These are phyloP conservation scores for Backusella luteola DNA, from an alignment of 192 early-diverging fungal genomes.

Conservation along the genomic window DNA sequence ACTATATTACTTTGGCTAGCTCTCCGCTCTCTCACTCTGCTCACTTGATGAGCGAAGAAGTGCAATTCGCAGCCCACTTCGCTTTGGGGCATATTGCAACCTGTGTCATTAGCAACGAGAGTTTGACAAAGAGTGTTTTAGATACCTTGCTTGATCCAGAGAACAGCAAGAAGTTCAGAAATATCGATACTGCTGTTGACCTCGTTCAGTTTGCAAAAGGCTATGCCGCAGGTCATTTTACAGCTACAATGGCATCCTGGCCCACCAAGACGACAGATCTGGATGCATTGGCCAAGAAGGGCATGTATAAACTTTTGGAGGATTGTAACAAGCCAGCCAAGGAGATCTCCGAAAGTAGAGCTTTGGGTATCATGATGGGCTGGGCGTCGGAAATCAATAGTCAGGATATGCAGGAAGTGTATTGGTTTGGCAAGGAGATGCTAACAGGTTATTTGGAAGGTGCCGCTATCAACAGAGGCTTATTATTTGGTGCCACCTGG, in stretches of 20 bases:
- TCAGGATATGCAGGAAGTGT: background rate
- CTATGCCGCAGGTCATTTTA: conserved; percentile 20
- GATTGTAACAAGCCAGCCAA: background rate
- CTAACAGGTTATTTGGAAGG: conserved; percentile 5
- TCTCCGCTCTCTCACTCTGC: conserved; percentile 12
- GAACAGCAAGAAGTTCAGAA: background rate
- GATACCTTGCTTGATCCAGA: background rate
- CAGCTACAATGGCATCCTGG: conserved; percentile 2
- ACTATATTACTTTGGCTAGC: conserved; percentile 12
- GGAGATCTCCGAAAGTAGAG: conserved; percentile 13
- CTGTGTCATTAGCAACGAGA: conserved; percentile 30
- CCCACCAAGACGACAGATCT: conserved; percentile 14
- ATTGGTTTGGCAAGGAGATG: conserved; percentile 3
- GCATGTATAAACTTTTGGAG: background rate
- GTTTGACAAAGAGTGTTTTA: background rate
- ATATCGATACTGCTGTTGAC: conserved; percentile 24
- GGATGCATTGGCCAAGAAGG: background rate
- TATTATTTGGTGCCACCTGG: conserved; percentile 22
- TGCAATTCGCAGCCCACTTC: conserved; percentile 30
- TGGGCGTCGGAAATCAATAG: conserved; percentile 21
- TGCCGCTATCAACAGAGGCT: background rate
- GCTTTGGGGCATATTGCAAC: conserved; percentile 25
- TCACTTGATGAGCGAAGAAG: conserved; percentile 32
- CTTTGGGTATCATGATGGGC: conserved; percentile 29
- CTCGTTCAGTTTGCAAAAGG: conserved; percentile 22